Base-by-base conservation (phyloP, 768 basidiomycete species). In the Tylopilus subfusipes region DNA sequence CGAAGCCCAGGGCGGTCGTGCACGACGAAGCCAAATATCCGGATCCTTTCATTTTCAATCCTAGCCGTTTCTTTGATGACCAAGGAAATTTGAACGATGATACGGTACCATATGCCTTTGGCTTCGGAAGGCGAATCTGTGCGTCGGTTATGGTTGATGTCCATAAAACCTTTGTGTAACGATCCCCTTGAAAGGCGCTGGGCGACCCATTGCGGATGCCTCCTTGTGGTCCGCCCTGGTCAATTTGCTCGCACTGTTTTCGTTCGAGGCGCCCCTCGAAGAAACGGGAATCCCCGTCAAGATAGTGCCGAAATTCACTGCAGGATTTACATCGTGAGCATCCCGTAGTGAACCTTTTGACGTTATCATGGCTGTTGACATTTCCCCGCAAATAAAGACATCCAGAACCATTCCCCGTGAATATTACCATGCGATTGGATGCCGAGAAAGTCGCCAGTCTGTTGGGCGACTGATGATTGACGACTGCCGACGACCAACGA, bases 21-120 rank as follows among this genome's bases (percentile, higher is more conserved):
- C 55, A 56, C 45, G 51, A 56, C 25, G 55, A 53, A 42, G 33
- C 27, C 21, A 47, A 33, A 42, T 56, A 56, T 42, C 40, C 38
- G 3, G 39, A 56, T 42, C 30, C 55, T 27, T 42, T 10, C 25
- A 10, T 14, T 11, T 56, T 53, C 14, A 48, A 56, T 29, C 55
- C 55, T 9, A 19, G 21, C 27, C 50, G 55, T n/a, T 56, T 56
- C 36, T 56, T 56, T 27, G 33, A 56, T 31, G 45, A 55, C 21
- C 18, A 56, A 30, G 55, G 55, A 18, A 47, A 42, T 1, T 22
- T 56, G 51, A 53, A 56, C 30, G 31, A 53, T 9, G 55, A 56
- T 30, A 56, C 51, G 21, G 55, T 56, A n/a, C 27, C 39, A 4
- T 56, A 47, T 22, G 34, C 4, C 19, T 52, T 19, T 45, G 51